Conservation (phyloP, 2,329 filamentous ascomycete species). For the Aspergillus cejpii region DNA sequence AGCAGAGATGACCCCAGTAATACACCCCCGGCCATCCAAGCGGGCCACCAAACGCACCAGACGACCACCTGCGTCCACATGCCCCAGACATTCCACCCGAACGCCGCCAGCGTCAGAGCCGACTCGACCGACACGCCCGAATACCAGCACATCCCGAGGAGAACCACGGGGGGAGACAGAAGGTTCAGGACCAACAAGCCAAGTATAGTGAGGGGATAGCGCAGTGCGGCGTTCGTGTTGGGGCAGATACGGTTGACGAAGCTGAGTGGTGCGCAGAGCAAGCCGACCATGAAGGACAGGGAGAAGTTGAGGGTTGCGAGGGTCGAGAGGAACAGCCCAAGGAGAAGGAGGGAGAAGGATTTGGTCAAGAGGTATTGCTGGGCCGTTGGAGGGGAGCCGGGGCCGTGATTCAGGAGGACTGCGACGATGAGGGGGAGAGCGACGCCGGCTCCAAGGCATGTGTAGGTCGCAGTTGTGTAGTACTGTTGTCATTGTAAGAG, state of each 20-base stretch:
- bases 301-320: constrained; percentile 96
- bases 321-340: constrained; percentile 85
- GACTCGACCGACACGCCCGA: constrained; percentile 48
- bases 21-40: constrained; percentile 62
- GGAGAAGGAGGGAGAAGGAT: constrained; percentile 82
- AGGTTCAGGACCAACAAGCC: constrained; percentile 51
- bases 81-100: constrained; percentile 83
- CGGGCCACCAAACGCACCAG: constrained; percentile 96
- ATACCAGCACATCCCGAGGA: constrained; percentile 46
- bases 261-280: constrained; percentile 70
- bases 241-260: constrained; percentile 49
- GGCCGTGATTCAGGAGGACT: constrained; percentile 44
- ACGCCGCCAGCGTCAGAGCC: constrained; percentile 66
- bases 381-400: constrained; percentile 48
- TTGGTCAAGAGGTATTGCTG: constrained; percentile 76
- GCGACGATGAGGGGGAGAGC: constrained; percentile 54
- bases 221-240: constrained; percentile 16
- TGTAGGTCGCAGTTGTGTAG: constrained; percentile 53
- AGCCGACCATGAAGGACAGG: constrained; percentile 74
- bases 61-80: constrained; percentile 83
- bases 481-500: constrained; percentile 41
- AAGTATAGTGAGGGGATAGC: constrained; percentile 26
- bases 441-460: constrained; percentile 52
- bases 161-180: constrained; percentile 54
- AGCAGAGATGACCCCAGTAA: constrained; percentile 33